These are phyloP conservation scores for Phytophthora cactorum DNA, from an alignment of 352 stramenopile genomes.

Conservation along the genomic window DNA sequence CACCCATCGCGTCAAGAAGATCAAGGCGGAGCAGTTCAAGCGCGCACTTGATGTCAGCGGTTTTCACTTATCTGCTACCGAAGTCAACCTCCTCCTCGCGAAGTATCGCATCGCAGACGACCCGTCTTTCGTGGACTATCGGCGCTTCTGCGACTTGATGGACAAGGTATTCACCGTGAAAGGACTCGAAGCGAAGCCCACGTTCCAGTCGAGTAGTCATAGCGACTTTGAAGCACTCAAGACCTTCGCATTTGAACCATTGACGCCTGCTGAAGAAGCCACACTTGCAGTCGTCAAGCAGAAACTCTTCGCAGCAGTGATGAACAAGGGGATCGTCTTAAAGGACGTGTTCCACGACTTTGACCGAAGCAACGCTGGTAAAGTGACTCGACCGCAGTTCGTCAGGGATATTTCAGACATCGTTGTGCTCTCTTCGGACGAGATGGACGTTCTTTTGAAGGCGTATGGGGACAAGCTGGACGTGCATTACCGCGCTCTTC, in stretches of 20 bases:
- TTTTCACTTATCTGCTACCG: constrained; percentile 55
- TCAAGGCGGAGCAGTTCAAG: constrained; percentile 82
- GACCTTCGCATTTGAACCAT: constrained; percentile 37
- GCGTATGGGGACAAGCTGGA: constrained; percentile 77
- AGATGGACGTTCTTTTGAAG: constrained; percentile 71
- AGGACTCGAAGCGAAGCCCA: constrained; percentile 68
- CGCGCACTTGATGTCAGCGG: constrained; percentile 80
- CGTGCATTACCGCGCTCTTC: constrained; percentile 79
- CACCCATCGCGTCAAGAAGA: constrained; percentile 85
- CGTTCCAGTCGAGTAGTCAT: constrained; percentile 35
- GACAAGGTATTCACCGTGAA: constrained; percentile 88
- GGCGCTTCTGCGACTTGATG: constrained; percentile 84
- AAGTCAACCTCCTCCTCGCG: constrained; percentile 61
- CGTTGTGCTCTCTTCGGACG: constrained; percentile 50
- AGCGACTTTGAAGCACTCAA: constrained; percentile 38
- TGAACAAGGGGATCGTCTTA: constrained; percentile 83
- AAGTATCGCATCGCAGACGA: constrained; percentile 78
- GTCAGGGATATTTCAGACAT: constrained; percentile 74
- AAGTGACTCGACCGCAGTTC: constrained; percentile 85
- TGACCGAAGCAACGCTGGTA: constrained; percentile 82
- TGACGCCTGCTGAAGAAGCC: constrained; percentile 44
- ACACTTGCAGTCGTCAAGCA: constrained; percentile 49
- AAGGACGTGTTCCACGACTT: constrained; percentile 91
- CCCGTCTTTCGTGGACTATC: constrained; percentile 76
- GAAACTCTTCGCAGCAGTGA: constrained; percentile 68